phyloP scores from a whole-genome alignment of 2,329 filamentous ascomycete genomes.

The Fusarium redolens region DNA sequence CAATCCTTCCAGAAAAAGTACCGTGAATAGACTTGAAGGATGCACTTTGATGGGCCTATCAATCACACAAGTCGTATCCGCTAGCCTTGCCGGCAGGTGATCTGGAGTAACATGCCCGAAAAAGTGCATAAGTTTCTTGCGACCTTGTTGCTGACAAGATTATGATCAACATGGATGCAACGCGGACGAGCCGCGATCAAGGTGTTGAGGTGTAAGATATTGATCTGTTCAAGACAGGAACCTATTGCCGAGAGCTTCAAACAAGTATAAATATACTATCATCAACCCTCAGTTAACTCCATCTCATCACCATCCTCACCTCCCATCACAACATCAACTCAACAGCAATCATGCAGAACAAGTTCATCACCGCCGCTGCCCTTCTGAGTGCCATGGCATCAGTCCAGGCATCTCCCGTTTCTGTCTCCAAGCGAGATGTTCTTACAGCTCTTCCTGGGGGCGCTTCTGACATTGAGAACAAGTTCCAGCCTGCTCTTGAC shows the following conservation, averaged over 20 bases:
- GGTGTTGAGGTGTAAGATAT: not conserved
- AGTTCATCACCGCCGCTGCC: conserved; percentile 20
- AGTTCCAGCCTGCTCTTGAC: conserved; percentile 53
- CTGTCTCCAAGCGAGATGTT: conserved; percentile 38
- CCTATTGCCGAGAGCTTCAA: not conserved
- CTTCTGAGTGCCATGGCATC: conserved; percentile 35
- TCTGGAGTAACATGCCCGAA: not conserved
- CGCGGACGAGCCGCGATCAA: not conserved
- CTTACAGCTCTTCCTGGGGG: conserved; percentile 47
- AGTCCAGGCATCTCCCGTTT: conserved; percentile 29
- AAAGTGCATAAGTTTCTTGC: not conserved
- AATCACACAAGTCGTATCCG: not conserved
- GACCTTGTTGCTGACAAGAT: not conserved
- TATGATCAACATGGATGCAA: conserved; percentile 6
- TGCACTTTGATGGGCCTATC: not conserved
- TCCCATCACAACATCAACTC: not conserved
- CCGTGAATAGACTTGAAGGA: not conserved
- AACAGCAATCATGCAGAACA: conserved; percentile 30
- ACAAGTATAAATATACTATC: conserved; percentile 1
- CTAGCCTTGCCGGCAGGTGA: not conserved
- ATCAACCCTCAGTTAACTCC: not conserved
- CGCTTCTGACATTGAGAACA: conserved; percentile 50
- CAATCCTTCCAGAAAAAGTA: not conserved
- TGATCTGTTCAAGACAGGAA: not conserved
- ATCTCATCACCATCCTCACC: not conserved